A percentile compares a stretch with the other conserved stretches of the same genome.
phyloP scores from a whole-genome alignment of 495 filamentous ascomycete genomes.

The Neurospora cerealis region DNA sequence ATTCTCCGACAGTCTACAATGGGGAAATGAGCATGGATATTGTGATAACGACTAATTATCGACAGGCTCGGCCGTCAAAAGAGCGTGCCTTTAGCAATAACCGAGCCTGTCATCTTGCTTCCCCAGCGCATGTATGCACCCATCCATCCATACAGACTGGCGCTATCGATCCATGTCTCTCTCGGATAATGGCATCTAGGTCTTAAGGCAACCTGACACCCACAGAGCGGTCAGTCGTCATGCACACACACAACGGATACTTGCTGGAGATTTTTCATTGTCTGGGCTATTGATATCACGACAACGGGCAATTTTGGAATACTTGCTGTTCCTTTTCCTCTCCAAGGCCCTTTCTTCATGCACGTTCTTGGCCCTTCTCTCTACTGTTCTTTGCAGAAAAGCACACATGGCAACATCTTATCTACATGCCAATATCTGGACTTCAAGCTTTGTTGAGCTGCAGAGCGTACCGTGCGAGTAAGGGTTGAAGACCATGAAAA shows the following conservation, averaged over 20 bases:
- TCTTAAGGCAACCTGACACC: background rate
- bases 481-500: background rate
- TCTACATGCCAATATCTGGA: background rate
- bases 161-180: background rate
- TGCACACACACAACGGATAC: background rate
- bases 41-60: background rate
- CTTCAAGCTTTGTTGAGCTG: background rate
- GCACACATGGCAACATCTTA: background rate
- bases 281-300: background rate
- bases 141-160: background rate
- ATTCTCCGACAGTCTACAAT: background rate
- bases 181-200: background rate
- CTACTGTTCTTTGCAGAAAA: background rate
- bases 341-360: background rate
- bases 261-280: background rate
- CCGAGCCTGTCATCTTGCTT: background rate
- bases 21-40: background rate
- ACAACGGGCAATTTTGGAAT: background rate
- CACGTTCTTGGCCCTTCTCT: background rate
- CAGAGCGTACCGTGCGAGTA: background rate
- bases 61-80: background rate
- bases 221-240: background rate
- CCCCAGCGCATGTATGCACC: background rate
- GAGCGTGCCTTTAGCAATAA: background rate
- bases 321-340: background rate